A percentile compares a stretch with the other conserved stretches of the same genome.
Conservation (phyloP, 345 rosid species). For the Camelina hispida region DNA sequence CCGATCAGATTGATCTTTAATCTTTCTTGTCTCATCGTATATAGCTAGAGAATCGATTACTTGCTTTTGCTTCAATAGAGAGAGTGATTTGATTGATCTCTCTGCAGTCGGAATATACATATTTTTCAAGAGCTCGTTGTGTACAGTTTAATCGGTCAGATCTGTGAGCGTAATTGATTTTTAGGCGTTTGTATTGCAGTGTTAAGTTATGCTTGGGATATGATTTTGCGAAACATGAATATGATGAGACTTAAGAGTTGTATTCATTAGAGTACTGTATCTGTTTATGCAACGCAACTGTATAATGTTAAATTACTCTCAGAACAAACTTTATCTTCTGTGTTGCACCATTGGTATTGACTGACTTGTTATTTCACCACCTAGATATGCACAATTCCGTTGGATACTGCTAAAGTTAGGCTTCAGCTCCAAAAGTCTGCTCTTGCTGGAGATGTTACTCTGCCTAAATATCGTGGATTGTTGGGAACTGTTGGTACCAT, state of each 20-base stretch:
- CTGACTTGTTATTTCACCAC: not conserved
- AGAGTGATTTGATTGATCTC: conserved; percentile 16
- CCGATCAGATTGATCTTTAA: conserved; percentile 25
- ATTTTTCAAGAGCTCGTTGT: not conserved
- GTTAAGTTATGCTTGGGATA: not conserved
- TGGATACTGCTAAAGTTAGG: conserved; percentile 99
- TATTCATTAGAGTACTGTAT: not conserved
- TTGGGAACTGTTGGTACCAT: conserved; percentile 93
- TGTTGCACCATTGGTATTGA: not conserved
- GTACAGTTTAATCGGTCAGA: conserved; percentile 11
- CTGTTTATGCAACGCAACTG: not conserved
- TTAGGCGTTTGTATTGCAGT: conserved; percentile 6
- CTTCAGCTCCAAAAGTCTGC: conserved; percentile 95
- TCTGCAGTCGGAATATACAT: not conserved
- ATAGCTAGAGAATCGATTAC: conserved; percentile 13
- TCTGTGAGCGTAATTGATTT: conserved; percentile 20
- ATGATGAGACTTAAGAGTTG: not conserved
- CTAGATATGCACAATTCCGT: conserved; percentile 91
- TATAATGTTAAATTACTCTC: not conserved
- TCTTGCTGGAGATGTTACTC: conserved; percentile 59
- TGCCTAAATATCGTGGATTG: conserved; percentile 87
- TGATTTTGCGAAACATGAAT: not conserved
- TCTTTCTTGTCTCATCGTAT: conserved; percentile 9
- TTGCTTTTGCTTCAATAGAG: not conserved
- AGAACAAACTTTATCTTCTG: not conserved